Base-by-base conservation (phyloP, 345 rosid species). In the Salix udensis region DNA sequence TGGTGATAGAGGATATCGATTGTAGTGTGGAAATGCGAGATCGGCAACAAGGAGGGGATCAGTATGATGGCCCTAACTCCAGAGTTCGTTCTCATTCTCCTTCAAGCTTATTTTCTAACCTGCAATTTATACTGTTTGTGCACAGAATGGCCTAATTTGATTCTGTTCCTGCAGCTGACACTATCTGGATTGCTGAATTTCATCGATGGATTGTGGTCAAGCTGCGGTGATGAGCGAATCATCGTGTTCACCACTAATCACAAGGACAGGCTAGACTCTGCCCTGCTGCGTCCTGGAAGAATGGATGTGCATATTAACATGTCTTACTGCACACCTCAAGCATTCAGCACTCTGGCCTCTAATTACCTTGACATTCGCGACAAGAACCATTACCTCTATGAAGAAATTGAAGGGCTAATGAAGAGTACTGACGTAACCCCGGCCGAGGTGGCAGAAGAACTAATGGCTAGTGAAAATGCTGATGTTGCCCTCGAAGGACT, bases 1-100 rank as follows among this genome's bases (percentile, higher is more conserved):
- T 88, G 60, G 86, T 90, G 53, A 80, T 88, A 36, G 88, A 90
- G 44, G 94, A 90, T 65, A 86, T 90, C 15, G 94, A 88, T 81
- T 90, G 94, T 42, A 37, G 78, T 7, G 55, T 30, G 23, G 67
- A 79, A 15, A 16, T 48, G 50, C 70, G 67, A 7, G 73, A 77
- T 58, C 66, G 84, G 50, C 66, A 67, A 12, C 74, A 67, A 24
- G 52, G 4, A 46, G 70, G 31, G 10, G 14, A 19, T 34, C 44
- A 1, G 5, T 3, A 3, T 26, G 39, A 2, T 2, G 24, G 23
- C 18, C 15, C 28, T 39, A 4, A 14, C 30, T 18, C 75, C 12
- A 71, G 7, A 67, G 79, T 75, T 16, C 15, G 58, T 7, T 4
- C 31, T 75, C 16, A 4, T 23, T 58, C 58, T 12, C 36, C 53